Conservation (phyloP, 495 filamentous ascomycete species). For the Xylaria grammica region DNA sequence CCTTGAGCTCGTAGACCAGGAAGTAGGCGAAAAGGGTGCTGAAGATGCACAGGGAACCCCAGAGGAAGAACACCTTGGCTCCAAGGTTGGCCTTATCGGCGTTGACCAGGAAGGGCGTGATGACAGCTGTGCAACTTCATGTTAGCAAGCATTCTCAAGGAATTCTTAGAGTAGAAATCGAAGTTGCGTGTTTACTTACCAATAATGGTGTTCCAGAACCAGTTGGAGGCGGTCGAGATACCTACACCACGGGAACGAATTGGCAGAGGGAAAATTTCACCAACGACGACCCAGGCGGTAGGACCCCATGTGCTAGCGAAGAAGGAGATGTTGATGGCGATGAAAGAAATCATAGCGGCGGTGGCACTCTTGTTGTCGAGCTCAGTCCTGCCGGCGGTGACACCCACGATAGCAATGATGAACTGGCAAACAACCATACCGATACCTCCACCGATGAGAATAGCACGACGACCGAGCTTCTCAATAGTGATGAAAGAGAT, state of each 20-base stretch:
- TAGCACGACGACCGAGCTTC: constrained; percentile 68
- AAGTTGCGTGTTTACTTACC: constrained; percentile 9
- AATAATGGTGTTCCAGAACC: constrained; percentile 72
- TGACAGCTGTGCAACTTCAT: constrained; percentile 49
- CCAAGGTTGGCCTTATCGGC: constrained; percentile 60
- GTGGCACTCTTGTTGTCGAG: constrained; percentile 48
- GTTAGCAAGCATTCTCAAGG: constrained; percentile 52
- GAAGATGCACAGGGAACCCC: constrained; percentile 64
- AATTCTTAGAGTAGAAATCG: too few species aligned
- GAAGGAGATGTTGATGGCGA: constrained; percentile 77
- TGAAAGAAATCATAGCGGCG: constrained; percentile 65
- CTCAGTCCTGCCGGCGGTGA: constrained; percentile 47
- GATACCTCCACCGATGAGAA: constrained; percentile 70
- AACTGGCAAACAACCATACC: constrained; percentile 75
- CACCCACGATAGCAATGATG: constrained; percentile 68
- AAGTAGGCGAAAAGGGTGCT: constrained; percentile 70
- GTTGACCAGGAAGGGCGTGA: constrained; percentile 70
- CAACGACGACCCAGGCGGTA: constrained; percentile 75
- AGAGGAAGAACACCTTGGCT: constrained; percentile 71
- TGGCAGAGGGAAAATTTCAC: constrained; percentile 77
- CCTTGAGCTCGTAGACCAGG: constrained; percentile 78
- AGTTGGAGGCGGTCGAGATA: constrained; percentile 77
- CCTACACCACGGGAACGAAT: constrained; percentile 77
- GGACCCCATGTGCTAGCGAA: constrained; percentile 76
- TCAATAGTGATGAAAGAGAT: constrained; percentile 69